These are phyloP conservation scores for Telopea speciosissima DNA, from an alignment of 177 flowering plant genomes.

Conservation along the genomic window DNA sequence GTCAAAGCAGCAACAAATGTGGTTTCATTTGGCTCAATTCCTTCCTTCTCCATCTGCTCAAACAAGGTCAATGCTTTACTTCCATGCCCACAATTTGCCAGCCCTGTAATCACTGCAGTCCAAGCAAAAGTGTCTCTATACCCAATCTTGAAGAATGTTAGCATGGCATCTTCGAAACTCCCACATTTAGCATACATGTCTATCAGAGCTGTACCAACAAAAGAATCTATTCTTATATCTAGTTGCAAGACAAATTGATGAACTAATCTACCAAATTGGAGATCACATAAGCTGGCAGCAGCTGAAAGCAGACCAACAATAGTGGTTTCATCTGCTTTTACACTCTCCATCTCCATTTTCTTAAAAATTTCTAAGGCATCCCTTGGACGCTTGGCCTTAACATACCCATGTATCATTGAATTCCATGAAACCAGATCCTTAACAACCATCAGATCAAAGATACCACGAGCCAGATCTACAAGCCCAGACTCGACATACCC, in stretches of 20 bases:
- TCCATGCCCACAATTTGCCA: conserved; percentile 28
- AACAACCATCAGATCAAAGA: conserved; percentile 20
- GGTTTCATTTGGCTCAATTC: conserved; percentile 27
- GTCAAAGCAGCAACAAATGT: conserved; percentile 29
- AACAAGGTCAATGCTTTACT: conserved; percentile 24
- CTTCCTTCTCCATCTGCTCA: conserved; percentile 25
- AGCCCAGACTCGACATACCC: conserved; percentile 25
- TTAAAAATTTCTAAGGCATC: conserved; percentile 25
- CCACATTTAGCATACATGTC: conserved; percentile 35
- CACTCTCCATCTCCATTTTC: conserved; percentile 19
- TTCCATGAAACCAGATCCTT: conserved; percentile 29
- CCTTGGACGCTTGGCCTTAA: conserved; percentile 16
- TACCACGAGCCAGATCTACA: conserved; percentile 22
- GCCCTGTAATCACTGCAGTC: conserved; percentile 28
- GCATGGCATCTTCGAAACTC: conserved; percentile 24
- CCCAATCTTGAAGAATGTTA: conserved; percentile 22
- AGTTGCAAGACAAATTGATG: conserved; percentile 12
- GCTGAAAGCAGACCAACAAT: conserved; percentile 26
- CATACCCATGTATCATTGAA: conserved; percentile 26
- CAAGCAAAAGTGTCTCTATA: conserved; percentile 28
- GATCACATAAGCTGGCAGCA: conserved; percentile 21
- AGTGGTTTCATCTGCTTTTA: conserved; percentile 24
- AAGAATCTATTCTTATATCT: conserved; percentile 17
- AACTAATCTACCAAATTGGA: conserved; percentile 16
- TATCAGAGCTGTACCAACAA: conserved; percentile 25